phyloP scores from a whole-genome alignment of 179 eudicot genomes.

The Dionaea muscipula region DNA sequence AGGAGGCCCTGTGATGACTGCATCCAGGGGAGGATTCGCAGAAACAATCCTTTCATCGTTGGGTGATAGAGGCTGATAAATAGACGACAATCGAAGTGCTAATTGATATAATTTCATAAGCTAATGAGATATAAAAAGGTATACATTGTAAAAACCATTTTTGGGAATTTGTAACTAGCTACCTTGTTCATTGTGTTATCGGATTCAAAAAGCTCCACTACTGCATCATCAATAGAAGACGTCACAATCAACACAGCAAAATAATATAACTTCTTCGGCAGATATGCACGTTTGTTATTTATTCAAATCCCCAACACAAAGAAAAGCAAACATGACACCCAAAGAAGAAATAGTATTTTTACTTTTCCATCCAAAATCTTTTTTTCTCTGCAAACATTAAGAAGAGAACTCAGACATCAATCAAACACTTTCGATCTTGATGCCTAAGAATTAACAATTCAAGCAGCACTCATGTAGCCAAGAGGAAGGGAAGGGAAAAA shows the following conservation, averaged over 20 bases:
- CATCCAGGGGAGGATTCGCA: constrained; percentile 59
- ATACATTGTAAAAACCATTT: constrained; percentile 3
- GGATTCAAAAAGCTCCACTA: constrained; percentile 35
- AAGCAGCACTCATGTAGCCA: too few species aligned
- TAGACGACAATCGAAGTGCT: constrained; percentile 18
- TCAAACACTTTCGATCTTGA: too few species aligned
- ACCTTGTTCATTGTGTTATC: constrained; percentile 63
- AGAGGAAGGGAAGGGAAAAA: too few species aligned
- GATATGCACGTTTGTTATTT: background rate
- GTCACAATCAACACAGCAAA: background rate
- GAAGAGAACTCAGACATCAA: too few species aligned
- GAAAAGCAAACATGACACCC: background rate
- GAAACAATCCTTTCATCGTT: constrained; percentile 73
- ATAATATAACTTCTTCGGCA: background rate
- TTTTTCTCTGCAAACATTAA: too few species aligned
- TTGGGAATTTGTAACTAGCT: constrained; percentile 4
- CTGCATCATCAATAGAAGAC: constrained; percentile 21
- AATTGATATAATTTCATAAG: constrained; percentile 14
- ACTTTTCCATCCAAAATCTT: too few species aligned
- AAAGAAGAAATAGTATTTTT: too few species aligned
- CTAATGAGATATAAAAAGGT: constrained; percentile 12
- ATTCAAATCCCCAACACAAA: background rate
- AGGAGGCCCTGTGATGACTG: constrained; percentile 48
- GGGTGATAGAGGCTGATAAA: constrained; percentile 58
- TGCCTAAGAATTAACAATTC: too few species aligned